Evolutionary conservation across 257 asterid species (phyloP).

Genomic region (Nemophila menziesii): DNA sequence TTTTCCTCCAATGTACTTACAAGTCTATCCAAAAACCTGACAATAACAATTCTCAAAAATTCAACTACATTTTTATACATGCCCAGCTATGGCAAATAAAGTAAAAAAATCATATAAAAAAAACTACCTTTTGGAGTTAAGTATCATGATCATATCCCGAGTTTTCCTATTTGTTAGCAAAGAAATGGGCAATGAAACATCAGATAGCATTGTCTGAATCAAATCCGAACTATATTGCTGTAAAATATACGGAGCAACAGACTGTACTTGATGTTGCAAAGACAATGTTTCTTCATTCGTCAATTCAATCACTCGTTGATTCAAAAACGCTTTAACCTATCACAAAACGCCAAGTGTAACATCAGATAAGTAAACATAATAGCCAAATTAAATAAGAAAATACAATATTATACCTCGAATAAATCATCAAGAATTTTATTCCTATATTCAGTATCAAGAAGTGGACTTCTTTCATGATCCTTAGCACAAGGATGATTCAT

Average conservation of each 20-base stretch:
- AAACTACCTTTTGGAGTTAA: constrained; percentile 82
- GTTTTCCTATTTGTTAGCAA: constrained; percentile 79
- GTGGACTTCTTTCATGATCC: constrained; percentile 58
- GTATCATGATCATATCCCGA: constrained; percentile 84
- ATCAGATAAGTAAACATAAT: too few relatives aligned
- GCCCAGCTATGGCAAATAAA: too few relatives aligned
- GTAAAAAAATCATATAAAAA: too few relatives aligned
- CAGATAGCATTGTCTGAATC: constrained; percentile 58
- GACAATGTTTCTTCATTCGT: constrained; percentile 74
- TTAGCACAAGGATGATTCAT: constrained; percentile 23
- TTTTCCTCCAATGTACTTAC: constrained; percentile 84
- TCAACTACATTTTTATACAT: too few relatives aligned
- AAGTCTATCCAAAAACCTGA: constrained; percentile 88
- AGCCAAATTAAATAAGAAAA: background rate
- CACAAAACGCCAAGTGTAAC: constrained; percentile 15
- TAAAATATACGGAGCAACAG: constrained; percentile 82
- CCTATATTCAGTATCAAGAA: constrained; percentile 87
- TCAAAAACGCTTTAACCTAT: constrained; percentile 85
- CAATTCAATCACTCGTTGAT: constrained; percentile 71
- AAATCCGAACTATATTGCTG: constrained; percentile 72
- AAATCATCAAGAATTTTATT: constrained; percentile 92
- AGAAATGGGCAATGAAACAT: constrained; percentile 56
- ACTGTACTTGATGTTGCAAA: constrained; percentile 90
- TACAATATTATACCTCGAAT: constrained; percentile 48
- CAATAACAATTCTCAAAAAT: too few relatives aligned